phyloP scores from a whole-genome alignment of 805 yeast genomes.

The Candida caryicola region DNA sequence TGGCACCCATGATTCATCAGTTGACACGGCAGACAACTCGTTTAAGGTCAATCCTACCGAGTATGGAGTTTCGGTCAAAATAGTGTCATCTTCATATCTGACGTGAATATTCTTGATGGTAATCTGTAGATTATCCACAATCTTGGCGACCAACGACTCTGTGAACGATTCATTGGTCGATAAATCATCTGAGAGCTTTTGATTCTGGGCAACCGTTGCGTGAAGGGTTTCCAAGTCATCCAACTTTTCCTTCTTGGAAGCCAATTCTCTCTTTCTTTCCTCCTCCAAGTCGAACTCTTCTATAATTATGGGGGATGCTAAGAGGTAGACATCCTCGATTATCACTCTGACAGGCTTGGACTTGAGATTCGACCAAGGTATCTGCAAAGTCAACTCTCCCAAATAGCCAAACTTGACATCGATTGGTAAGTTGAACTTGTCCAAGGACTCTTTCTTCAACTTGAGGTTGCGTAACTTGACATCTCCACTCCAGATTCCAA shows the following conservation, averaged over 20 bases:
- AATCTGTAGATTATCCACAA: slow-evolving; percentile 88
- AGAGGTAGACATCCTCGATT: slow-evolving; percentile 80
- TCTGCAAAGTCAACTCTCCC: slow-evolving; percentile 84
- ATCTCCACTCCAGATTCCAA: slow-evolving; percentile 98
- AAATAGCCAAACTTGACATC: slow-evolving; percentile 86
- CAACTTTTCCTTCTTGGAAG: slow-evolving; percentile 64
- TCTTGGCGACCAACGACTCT: slow-evolving; percentile 81
- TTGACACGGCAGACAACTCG: slow-evolving; percentile 88
- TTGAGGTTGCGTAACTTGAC: slow-evolving; percentile 77
- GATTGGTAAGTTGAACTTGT: slow-evolving; percentile 78
- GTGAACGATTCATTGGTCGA: slow-evolving; percentile 76
- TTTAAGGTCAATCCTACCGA: slow-evolving; percentile 78
- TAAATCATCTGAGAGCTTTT: slow-evolving; percentile 28
- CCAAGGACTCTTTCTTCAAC: slow-evolving; percentile 84
- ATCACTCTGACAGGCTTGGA: slow-evolving; percentile 86
- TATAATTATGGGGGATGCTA: slow-evolving; percentile 72
- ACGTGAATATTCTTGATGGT: slow-evolving; percentile 89
- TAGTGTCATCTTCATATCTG: slow-evolving; percentile 79
- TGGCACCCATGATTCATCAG: slow-evolving; percentile 82
- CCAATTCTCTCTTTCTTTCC: slow-evolving; percentile 56
- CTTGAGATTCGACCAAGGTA: slow-evolving; percentile 95
- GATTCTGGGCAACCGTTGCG: slow-evolving; percentile 37
- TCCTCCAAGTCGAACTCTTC: slow-evolving; percentile 55
- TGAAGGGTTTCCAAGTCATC: slow-evolving; percentile 65
- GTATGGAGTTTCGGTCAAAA: slow-evolving; percentile 72